Conservation (phyloP, 2,329 filamentous ascomycete genomes). For the Alternaria incomplexa region DNA sequence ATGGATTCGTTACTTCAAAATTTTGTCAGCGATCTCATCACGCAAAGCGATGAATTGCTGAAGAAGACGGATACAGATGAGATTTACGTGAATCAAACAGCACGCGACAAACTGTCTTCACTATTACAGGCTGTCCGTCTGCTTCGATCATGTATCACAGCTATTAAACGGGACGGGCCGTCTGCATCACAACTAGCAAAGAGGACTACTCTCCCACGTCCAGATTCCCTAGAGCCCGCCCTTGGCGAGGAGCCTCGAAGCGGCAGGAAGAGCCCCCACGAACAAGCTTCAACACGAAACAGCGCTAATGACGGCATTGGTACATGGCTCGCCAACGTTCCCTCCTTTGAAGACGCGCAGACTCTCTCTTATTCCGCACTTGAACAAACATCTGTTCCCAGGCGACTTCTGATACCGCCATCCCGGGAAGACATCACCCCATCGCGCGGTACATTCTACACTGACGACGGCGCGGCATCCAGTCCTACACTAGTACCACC, state of each 20-base stretch:
- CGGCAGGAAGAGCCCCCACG: conserved; percentile 20
- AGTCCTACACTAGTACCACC: conserved; percentile 24
- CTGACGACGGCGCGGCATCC: conserved; percentile 34
- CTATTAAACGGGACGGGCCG: conserved; percentile 20
- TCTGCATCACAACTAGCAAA: conserved; percentile 10
- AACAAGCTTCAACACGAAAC: conserved; percentile 10
- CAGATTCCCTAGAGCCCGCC: conserved; percentile 30
- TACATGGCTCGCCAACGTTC: conserved; percentile 39
- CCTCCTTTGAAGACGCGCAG: conserved; percentile 25
- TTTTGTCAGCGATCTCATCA: conserved; percentile 22
- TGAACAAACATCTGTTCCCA: not conserved
- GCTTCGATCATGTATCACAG: conserved; percentile 33
- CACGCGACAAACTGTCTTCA: conserved; percentile 30
- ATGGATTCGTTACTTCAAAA: conserved; percentile 25
- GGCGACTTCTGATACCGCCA: conserved; percentile 13
- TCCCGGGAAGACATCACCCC: conserved; percentile 17
- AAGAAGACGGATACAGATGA: conserved; percentile 35
- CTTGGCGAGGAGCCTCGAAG: conserved; percentile 31
- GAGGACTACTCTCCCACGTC: conserved; percentile 26
- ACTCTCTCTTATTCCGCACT: conserved; percentile 23
- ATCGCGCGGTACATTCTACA: conserved; percentile 39
- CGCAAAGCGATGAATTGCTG: conserved; percentile 28
- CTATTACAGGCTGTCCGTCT: conserved; percentile 31
- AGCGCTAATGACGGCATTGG: conserved; percentile 30
- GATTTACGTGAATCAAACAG: conserved; percentile 31